Conservation (phyloP, 768 basidiomycete species). For the Lanmaoa rubissima region DNA sequence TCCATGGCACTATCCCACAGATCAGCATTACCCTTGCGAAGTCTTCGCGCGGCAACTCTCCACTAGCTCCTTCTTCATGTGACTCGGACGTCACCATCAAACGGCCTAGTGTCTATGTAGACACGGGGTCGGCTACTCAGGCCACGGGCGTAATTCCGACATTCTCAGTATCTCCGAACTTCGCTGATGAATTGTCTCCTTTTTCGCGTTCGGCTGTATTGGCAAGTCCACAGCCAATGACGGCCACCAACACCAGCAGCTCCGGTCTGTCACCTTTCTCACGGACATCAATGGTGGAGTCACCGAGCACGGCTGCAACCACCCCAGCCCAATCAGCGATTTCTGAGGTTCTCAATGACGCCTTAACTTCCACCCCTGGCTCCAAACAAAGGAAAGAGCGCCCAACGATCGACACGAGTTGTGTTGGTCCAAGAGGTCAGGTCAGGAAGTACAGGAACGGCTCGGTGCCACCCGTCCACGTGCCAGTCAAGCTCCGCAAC, state of each 20-base stretch:
- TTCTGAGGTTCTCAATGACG: conserved; percentile 16
- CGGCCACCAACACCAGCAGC: conserved; percentile 26
- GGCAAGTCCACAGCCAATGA: conserved; percentile 26
- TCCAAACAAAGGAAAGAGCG: conserved; percentile 29
- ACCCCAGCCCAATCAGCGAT: conserved; percentile 27
- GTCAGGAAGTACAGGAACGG: conserved; percentile 32
- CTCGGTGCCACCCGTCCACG: conserved; percentile 31
- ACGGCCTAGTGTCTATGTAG: conserved; percentile 30
- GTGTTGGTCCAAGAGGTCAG: conserved; percentile 31
- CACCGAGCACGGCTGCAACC: conserved; percentile 26
- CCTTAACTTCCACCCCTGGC: conserved; percentile 12
- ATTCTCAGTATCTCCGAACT: conserved; percentile 13
- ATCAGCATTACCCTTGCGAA: conserved; percentile 31
- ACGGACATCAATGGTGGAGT: conserved; percentile 24
- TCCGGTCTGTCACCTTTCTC: conserved; percentile 30
- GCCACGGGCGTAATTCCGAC: conserved; percentile 12
- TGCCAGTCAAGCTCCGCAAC: conserved; percentile 29
- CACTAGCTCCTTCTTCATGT: conserved; percentile 24
- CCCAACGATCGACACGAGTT: conserved; percentile 33
- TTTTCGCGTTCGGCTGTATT: conserved; percentile 16
- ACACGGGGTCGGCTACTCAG: conserved; percentile 28
- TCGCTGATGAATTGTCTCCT: conserved; percentile 23
- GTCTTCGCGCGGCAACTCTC: conserved; percentile 31
- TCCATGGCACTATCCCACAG: conserved; percentile 25
- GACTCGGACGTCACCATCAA: conserved; percentile 27